These are phyloP conservation scores for Lojkania enalia DNA, from an alignment of 2,329 filamentous ascomycete genomes.

Conservation along the genomic window DNA sequence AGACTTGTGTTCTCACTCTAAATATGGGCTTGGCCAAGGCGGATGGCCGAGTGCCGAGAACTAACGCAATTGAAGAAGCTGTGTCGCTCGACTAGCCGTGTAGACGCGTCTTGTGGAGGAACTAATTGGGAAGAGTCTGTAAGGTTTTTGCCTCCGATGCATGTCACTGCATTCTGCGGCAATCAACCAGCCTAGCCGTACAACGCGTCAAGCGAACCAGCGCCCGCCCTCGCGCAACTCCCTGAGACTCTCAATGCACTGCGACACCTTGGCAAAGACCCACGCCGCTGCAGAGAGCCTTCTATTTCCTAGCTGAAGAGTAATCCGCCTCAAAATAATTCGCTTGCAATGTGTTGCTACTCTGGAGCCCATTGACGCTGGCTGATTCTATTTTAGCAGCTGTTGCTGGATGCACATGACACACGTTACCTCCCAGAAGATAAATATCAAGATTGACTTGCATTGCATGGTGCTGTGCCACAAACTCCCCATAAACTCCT, in stretches of 20 bases:
- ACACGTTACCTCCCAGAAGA: constrained; percentile 31
- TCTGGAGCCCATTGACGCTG: constrained; percentile 26
- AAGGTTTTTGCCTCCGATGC: constrained; percentile 35
- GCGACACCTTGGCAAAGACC: constrained; percentile 32
- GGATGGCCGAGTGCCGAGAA: no score
- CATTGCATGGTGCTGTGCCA: constrained; percentile 41
- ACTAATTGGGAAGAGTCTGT: constrained; percentile 14
- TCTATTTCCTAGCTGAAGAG: constrained; percentile 25
- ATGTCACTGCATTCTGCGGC: constrained; percentile 38
- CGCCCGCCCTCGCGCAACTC: constrained; percentile 18
- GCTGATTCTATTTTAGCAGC: constrained; percentile 22
- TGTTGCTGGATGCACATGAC: constrained; percentile 36
- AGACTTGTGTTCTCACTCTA: no score
- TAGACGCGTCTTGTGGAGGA: no score
- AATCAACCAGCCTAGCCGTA: constrained; percentile 26
- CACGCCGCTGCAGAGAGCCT: constrained; percentile 37
- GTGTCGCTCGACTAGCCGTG: no score
- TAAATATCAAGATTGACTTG: constrained; percentile 41
- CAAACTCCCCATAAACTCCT: constrained; percentile 15
- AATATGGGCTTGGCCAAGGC: no score
- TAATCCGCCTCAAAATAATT: constrained; percentile 18
- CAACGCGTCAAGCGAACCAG: constrained; percentile 32
- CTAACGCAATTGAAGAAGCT: no score
- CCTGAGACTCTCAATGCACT: constrained; percentile 32
- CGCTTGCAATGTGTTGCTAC: constrained; percentile 19